phyloP scores from a whole-genome alignment of 768 basidiomycete species.

The Russula sp. region DNA sequence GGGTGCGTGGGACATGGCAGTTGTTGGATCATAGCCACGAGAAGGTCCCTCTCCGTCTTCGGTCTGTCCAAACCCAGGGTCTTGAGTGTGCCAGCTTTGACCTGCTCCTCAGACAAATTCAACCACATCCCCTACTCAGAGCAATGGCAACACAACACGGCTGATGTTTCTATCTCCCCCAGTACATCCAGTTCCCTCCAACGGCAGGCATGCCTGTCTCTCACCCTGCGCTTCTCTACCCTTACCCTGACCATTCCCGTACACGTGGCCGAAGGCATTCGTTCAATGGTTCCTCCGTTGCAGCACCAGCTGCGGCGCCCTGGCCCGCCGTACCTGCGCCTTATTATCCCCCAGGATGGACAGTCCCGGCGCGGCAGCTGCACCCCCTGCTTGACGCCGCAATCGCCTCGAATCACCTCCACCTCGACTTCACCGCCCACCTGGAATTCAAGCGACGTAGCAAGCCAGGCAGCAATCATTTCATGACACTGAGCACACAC shows the following conservation, averaged over 20 bases:
- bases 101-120: neutral
- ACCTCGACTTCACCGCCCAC: conserved; percentile 12
- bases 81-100: neutral
- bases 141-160: conserved; percentile 10
- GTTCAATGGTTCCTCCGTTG: conserved; percentile 14
- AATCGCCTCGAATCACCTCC: conserved; percentile 2
- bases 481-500: neutral
- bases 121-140: neutral
- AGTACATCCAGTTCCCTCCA: conserved; percentile 16
- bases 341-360: conserved; percentile 15
- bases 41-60: too few relatives aligned
- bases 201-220: neutral
- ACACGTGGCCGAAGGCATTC: conserved; percentile 8
- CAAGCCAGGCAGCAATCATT: neutral
- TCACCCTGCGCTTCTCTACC: conserved; percentile 12
- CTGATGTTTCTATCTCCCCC: conserved; percentile 1
- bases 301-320: neutral
- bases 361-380: conserved; percentile 7
- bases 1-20: too few relatives aligned
- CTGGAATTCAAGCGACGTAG: conserved; percentile 10
- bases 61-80: too few relatives aligned
- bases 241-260: conserved; percentile 11
- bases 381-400: conserved; percentile 22
- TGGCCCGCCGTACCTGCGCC: conserved; percentile 13
- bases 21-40: too few relatives aligned